These are phyloP conservation scores for Bolboschoenoplectus hybrid DNA, from an alignment of 202 grass and related monocot genomes.

Conservation along the genomic window DNA sequence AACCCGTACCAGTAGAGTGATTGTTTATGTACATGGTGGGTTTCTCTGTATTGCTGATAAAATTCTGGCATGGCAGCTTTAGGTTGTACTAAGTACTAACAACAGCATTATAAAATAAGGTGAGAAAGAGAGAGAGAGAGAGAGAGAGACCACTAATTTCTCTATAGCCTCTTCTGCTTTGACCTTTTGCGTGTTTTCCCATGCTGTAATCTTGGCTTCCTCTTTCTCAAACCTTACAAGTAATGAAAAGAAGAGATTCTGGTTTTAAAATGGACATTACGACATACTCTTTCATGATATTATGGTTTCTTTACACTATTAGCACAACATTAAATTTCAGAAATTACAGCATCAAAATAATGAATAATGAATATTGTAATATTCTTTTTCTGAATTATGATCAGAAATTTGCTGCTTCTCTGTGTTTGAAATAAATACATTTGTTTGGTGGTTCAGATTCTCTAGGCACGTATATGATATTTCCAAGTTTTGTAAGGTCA, in stretches of 20 bases:
- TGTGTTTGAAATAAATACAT: conserved; percentile 8
- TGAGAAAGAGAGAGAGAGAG: not conserved
- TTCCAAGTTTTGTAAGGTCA: not conserved
- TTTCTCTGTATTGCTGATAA: not conserved
- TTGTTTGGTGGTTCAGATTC: not conserved
- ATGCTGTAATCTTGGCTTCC: conserved; percentile 72
- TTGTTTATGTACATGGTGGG: not conserved
- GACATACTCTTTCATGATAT: not conserved
- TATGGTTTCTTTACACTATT: not conserved
- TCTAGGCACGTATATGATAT: not conserved
- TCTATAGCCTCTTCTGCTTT: conserved; percentile 82
- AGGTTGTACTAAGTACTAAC: not conserved
- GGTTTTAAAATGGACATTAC: conserved; percentile 5
- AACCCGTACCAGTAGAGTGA: not conserved
- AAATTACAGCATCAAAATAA: not conserved
- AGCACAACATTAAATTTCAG: not conserved
- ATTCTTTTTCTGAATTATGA: not conserved
- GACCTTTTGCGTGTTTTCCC: conserved; percentile 82
- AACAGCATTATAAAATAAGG: not conserved
- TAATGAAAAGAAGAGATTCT: conserved; percentile 5
- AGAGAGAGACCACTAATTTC: conserved; percentile 72
- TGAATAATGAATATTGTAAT: not conserved
- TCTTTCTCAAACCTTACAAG: conserved; percentile 62
- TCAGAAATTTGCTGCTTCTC: not conserved
- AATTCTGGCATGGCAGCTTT: not conserved